Evolutionary conservation across 306 rosid genomes (phyloP).

Genomic region (Castanea mollissima): DNA sequence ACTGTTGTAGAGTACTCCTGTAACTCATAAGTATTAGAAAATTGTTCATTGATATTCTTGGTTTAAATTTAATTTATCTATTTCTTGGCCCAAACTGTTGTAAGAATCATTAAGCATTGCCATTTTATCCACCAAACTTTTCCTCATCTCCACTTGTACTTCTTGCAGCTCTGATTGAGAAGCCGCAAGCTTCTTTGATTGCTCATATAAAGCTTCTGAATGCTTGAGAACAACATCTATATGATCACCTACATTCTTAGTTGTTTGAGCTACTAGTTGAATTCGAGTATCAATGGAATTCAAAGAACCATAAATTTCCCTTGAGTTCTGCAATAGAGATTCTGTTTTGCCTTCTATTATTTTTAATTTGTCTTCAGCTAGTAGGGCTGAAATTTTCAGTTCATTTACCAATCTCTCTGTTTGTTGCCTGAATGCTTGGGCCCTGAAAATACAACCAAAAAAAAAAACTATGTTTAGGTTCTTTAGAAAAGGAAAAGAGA

Average conservation of each 20-base stretch:
- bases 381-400: constrained; percentile 56
- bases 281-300: constrained; percentile 38
- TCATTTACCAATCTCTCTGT: constrained; percentile 85
- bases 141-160: constrained; percentile 64
- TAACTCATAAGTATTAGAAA: neutral
- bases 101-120: constrained; percentile 53
- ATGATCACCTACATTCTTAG: constrained; percentile 50
- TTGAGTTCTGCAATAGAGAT: constrained; percentile 43
- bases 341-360: constrained; percentile 54
- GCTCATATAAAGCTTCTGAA: constrained; percentile 57
- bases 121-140: constrained; percentile 54
- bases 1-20: constrained; percentile 5
- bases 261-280: constrained; percentile 47
- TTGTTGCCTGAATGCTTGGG: constrained; percentile 61
- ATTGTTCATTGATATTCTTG: neutral
- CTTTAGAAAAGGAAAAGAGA: neutral
- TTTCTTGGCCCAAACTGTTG: constrained; percentile 50
- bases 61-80: constrained; percentile 15
- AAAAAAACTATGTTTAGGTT: neutral
- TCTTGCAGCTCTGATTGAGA: constrained; percentile 57
- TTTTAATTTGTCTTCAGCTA: constrained; percentile 65
- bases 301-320: constrained; percentile 45
- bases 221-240: constrained; percentile 46
- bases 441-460: constrained; percentile 26
- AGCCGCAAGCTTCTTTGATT: constrained; percentile 48